phyloP scores from a whole-genome alignment of 768 basidiomycete genomes.

The Cystobasidium ongulense region DNA sequence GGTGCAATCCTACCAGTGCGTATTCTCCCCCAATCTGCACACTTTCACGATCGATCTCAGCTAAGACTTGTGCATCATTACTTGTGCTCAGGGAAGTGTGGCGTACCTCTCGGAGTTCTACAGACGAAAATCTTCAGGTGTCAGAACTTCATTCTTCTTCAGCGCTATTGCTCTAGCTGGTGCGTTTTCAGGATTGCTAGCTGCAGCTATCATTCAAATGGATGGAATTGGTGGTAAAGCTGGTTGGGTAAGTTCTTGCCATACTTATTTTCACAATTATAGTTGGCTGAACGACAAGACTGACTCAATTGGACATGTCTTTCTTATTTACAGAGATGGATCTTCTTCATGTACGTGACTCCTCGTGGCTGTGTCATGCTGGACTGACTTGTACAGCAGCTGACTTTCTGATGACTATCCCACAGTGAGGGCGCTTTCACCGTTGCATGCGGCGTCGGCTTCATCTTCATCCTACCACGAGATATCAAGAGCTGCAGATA shows the following conservation, averaged over 20 bases:
- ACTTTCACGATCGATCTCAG: neutral
- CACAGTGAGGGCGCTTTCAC: slow-evolving; percentile 18
- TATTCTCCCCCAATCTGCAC: neutral
- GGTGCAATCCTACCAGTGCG: slow-evolving; percentile 23
- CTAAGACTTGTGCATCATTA: neutral
- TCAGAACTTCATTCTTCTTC: slow-evolving; percentile 17
- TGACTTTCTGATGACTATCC: neutral
- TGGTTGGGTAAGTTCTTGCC: neutral
- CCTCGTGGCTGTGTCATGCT: neutral
- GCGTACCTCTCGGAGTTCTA: slow-evolving; percentile 21
- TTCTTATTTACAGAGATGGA: slow-evolving; percentile 10
- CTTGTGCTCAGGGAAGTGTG: slow-evolving; percentile 1
- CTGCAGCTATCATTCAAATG: slow-evolving; percentile 16
- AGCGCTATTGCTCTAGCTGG: slow-evolving; percentile 10
- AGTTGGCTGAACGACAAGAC: neutral
- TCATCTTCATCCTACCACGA: slow-evolving; percentile 7
- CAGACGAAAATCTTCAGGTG: neutral
- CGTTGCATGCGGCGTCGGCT: neutral
- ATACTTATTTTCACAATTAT: neutral
- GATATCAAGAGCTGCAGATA: slow-evolving; percentile 3
- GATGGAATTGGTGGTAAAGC: slow-evolving; percentile 6
- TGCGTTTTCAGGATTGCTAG: slow-evolving; percentile 14
- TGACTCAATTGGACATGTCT: no score
- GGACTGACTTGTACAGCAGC: neutral
- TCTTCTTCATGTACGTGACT: slow-evolving; percentile 24